Base-by-base conservation (phyloP, 768 basidiomycete species). In the Suillus alpinus region DNA sequence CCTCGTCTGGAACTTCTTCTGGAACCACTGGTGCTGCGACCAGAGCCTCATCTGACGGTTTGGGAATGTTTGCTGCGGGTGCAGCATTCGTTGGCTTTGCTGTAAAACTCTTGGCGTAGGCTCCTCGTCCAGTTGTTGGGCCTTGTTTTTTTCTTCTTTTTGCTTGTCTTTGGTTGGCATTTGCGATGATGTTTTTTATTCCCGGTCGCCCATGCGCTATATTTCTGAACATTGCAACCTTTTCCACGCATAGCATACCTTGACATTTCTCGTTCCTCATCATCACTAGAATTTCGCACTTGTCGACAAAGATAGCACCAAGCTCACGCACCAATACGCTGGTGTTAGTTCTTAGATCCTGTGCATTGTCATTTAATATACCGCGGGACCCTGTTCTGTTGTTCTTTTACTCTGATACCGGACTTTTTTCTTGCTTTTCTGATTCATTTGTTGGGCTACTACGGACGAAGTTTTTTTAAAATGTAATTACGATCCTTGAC, bases 81-180 rank as follows among this genome's bases (percentile, higher is more conserved):
- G 60, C 64, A 36, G 49, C 51, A 8, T 64, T 69, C 23, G 20
- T 69, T 51, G 64, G 56, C 6, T 40, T 51, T 23, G 0, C 67
- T 20, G 41, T 69, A 58, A 50, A 55, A 60, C n/a, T 71, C 23
- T 41, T 71, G 56, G 63, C 71, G 57, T 71, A 61, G 32, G 51
- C 31, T 29, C 37, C 9, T 29, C 9, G 14, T 12, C 34, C 51
- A 34, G 14, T 34, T 2, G 51, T 12, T 52, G 51, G 34, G 12
- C 3, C n/a, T 26, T 20, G 3, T 1, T 10, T 10, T 26, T 26
- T 14, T 6, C 6, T 14, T 5, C 2, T 4, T 9, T 29, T 9
- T 23, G 29, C 20, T 36, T 23, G 14, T 31, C 36, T 39, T 18
- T 39, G 36, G 34, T 32, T 20, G 23, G 23, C 16, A 50, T 26